Evolutionary conservation across 805 yeast species (phyloP), one percentile per base, ranked within the genome.

Genomic region (Scheffersomyces stipitis): DNA sequence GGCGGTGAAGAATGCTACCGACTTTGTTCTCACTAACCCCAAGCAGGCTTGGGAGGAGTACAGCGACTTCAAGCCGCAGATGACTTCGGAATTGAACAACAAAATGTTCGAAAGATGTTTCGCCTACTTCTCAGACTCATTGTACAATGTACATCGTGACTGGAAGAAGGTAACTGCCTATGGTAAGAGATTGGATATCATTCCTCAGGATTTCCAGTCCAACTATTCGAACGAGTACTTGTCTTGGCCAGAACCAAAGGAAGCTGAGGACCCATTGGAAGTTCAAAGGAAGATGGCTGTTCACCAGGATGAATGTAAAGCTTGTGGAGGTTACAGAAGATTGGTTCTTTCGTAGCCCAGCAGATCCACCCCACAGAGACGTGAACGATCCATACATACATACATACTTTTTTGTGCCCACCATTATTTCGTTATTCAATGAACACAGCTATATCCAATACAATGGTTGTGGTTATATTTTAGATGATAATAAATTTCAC

Each of bases 101-200:
- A 74, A 72, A 54, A 71, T 65, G 57, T 76, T 68, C 52, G 72
- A 71, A 50, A 68, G 81, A 58, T 73, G 78, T 41, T 76, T 63
- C 54, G 80, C 81, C 20, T 76, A 75, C 61, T 67, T 76, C 54
- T 73, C 79, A 13, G 73, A 60, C 14, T 70, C 77, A 13, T 62
- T 73, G 45, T 72, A 63, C 60, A 75, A 75, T 44, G 80, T 75
- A 30, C 73, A 71, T 50, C 68, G 81, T 45, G 81, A 75, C 56
- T 75, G 81, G 81, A 64, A 56, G 34, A 75, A 75, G 60, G 81
- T 75, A 41, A 75, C 75, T 32, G 69, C 68, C 34, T 75, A 75
- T 49, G 80, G 80, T 40, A 74, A 76, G 56, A 66, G 81, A 52
- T 63, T 75, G 51, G 70, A 69, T 20, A 72, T 75, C 41, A 60